Base-by-base conservation (phyloP, 2,329 filamentous ascomycete genomes). In the Aspergillus hortae region DNA sequence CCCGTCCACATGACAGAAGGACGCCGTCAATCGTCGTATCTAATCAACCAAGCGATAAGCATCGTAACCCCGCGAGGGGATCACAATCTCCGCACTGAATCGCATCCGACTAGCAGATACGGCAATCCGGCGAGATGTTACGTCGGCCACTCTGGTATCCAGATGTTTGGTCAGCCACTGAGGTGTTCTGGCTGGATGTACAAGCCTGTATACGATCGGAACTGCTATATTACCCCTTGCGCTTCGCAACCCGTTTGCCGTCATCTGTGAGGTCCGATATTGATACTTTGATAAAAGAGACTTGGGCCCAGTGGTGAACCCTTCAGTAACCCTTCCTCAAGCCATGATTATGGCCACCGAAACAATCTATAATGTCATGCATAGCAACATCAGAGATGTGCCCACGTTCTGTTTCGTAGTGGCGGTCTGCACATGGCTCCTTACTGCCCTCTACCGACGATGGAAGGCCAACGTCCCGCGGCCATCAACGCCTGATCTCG, bases 401-500 rank as follows among this genome's bases (percentile, higher is more conserved):
- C n/a, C 44, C 21, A 15, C 21, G 4, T 17, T 42, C 40, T 17
- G 40, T 14, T 12, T 42, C 19, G 19, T 19, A 48, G 23, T 41
- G 32, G 35, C 35, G 15, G 19, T 12, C 15, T n/a, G 14, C 40
- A 42, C 40, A 19, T 42, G 40, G 40, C 40, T 42, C 19, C 19
- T 42, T 7, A 12, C 40, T 9, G 12, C 40, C 10, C 40, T 42
- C 15, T 42, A 42, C 17, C 40, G 19, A 42, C 40, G 19, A 42
- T 42, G 40, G 40, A 42, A 42, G n/a, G 25, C 27, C 14, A 30
- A 25, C 43, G n/a, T 25, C 17, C 23, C 52, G 11, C 62, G 60
- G 49, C 54, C 60, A 14, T 60, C 57, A 3, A 64, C 74, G 1
- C 74, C 77, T 2, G 74, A 78, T 59, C 67, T 74, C 6, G 77